Base-by-base conservation (phyloP, 176 grass and related monocot species). In the Microstegium vimineum region DNA sequence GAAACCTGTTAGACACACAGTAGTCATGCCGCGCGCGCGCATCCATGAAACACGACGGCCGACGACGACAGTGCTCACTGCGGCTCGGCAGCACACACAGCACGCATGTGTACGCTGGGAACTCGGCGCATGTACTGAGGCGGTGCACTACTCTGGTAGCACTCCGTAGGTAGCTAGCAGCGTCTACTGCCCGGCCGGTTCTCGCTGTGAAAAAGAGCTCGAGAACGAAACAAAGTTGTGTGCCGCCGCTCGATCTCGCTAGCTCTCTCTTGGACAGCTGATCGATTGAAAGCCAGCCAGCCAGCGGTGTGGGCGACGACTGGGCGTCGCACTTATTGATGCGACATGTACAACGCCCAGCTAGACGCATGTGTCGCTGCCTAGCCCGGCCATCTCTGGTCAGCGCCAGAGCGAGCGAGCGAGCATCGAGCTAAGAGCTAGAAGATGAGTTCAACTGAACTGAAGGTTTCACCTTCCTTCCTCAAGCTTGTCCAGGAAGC, bases 171-270 rank as follows among this genome's bases (percentile, higher is more conserved):
- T n/a, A n/a, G n/a, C n/a, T 25, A 42, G 37, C 69, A n/a, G n/a
- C n/a, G 45, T 20, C 68, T 69, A 81, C 49, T 28, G 37, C 41
- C 67, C 52, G 25, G n/a, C n/a, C n/a, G n/a, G 22, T 86, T 33
- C 76, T 15, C 88, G 78, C 88, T 77, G 78, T 78, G 56, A 42
- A 76, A n/a, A 81, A 89, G 41, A 25, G 70, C 57, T 47, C 40
- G 82, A 75, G n/a, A 43, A 12, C 5, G 56, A 63, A 49, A 89
- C 78, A 74, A 84, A 72, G 47, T 60, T 15, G 62, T 43, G 49
- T 4, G 40, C 17, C 41, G 45, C 11, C n/a, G n/a, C n/a, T n/a
- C n/a, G n/a, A n/a, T 45, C 46, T 49, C 17, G n/a, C 38, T 64
- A 5, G 18, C 71, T 13, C 36, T 30, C 63, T 59, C 63, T 66